phyloP scores from a whole-genome alignment of 768 basidiomycete species.

The Leccinum truebloodii region DNA sequence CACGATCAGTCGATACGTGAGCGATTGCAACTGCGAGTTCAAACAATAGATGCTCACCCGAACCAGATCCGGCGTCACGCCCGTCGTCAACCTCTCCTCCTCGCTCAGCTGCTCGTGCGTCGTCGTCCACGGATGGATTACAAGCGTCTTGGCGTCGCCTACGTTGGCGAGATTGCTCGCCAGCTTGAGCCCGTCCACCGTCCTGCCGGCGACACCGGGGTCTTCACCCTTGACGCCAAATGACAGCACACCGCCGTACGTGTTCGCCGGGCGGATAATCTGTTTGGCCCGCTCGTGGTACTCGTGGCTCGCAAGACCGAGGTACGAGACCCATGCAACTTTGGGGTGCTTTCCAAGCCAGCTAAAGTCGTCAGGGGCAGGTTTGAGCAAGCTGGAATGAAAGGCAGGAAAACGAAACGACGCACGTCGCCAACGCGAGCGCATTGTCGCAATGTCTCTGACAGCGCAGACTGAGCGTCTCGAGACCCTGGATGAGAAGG shows the following conservation, averaged over 20 bases:
- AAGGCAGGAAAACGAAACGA: background rate
- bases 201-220: constrained; percentile 48
- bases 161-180: constrained; percentile 76
- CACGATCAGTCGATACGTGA: background rate
- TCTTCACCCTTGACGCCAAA: constrained; percentile 63
- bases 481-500: constrained; percentile 58
- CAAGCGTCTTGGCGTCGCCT: constrained; percentile 63
- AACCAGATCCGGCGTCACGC: constrained; percentile 58
- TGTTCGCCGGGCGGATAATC: constrained; percentile 53
- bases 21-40: no score
- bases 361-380: background rate
- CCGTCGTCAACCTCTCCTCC: constrained; percentile 48
- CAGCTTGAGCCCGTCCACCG: constrained; percentile 71
- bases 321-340: constrained; percentile 78
- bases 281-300: constrained; percentile 60
- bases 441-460: constrained; percentile 62
- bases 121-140: constrained; percentile 58
- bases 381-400: background rate
- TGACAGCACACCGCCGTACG: constrained; percentile 73
- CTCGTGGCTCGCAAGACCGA: constrained; percentile 63
- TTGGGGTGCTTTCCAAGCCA: constrained; percentile 66
- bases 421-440: constrained; percentile 47
- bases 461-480: constrained; percentile 60
- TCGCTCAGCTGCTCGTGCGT: constrained; percentile 58
- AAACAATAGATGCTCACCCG: constrained; percentile 39